Evolutionary conservation across 768 basidiomycete genomes (phyloP).

Genomic region (Mrakia hoshinonis): DNA sequence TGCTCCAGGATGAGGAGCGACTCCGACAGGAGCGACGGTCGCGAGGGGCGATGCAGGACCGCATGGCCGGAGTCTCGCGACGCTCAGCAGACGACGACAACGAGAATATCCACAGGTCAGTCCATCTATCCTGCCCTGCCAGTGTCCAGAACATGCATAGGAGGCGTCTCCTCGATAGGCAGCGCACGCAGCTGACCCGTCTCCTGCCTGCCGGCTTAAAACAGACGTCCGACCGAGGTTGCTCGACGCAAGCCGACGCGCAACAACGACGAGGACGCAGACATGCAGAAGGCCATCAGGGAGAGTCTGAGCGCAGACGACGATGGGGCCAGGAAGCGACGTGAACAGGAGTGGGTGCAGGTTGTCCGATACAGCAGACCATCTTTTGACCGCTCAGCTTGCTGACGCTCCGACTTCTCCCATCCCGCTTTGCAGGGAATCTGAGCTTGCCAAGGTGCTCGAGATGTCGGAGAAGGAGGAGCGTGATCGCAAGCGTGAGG

Average conservation of each 20-base stretch:
- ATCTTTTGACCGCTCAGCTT: neutral
- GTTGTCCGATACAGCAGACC: neutral
- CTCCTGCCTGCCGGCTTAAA: neutral
- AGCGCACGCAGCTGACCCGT: neutral
- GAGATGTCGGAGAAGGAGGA: conserved; percentile 87
- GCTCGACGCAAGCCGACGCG: conserved; percentile 14
- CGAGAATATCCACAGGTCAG: conserved; percentile 38
- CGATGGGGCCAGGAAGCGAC: conserved; percentile 51
- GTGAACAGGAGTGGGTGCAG: conserved; percentile 46
- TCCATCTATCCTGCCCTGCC: conserved; percentile 30
- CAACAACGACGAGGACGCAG: conserved; percentile 67
- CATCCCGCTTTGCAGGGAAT: too few species aligned
- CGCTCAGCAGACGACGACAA: conserved; percentile 46
- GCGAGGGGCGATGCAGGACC: conserved; percentile 85
- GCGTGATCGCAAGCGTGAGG: conserved; percentile 66
- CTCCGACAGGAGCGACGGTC: conserved; percentile 71
- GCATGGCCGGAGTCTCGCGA: conserved; percentile 57
- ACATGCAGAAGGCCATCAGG: conserved; percentile 75
- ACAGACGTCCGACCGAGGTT: conserved; percentile 7
- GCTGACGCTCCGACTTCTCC: too few species aligned
- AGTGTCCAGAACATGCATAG: too few species aligned
- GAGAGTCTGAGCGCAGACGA: conserved; percentile 63
- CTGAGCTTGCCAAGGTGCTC: conserved; percentile 74
- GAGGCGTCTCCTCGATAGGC: neutral
- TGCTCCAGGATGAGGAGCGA: conserved; percentile 74